Conservation (phyloP, 2,329 filamentous ascomycete species). For the Apiospora marii region DNA sequence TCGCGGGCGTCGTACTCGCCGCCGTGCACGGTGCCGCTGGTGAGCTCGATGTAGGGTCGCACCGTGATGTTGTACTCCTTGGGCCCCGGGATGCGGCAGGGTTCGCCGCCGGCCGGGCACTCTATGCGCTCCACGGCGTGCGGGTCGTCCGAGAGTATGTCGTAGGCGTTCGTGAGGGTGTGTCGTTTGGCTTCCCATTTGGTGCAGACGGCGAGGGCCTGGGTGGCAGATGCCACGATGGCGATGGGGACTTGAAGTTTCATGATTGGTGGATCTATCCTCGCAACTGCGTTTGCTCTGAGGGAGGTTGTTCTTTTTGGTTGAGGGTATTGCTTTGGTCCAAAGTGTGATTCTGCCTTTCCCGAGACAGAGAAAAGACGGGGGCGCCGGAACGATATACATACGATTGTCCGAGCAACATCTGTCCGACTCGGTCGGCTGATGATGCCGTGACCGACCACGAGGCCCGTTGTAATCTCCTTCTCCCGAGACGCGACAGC, state of each 20-base stretch:
- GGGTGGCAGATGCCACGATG: not conserved
- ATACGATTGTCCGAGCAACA: not conserved
- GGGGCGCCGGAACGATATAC: not conserved
- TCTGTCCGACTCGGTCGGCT: not conserved
- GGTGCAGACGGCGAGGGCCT: not conserved
- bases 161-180: accelerated
- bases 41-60: not conserved
- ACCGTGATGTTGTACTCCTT: not conserved
- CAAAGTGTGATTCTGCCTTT: no score
- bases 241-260: not conserved
- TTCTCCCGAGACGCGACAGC: not conserved
- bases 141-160: not conserved
- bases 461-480: not conserved
- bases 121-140: not conserved
- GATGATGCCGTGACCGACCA: not conserved
- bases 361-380: no score
- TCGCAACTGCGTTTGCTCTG: not conserved
- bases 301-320: not conserved
- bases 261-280: not conserved
- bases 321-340: no score
- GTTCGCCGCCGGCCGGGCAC: not conserved
- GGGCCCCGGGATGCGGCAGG: not conserved
- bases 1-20: not conserved
- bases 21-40: not conserved
- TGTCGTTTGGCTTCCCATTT: not conserved